phyloP scores from a whole-genome alignment of 1,139 yeast genomes.

The Entelexis sorbosivorans region DNA sequence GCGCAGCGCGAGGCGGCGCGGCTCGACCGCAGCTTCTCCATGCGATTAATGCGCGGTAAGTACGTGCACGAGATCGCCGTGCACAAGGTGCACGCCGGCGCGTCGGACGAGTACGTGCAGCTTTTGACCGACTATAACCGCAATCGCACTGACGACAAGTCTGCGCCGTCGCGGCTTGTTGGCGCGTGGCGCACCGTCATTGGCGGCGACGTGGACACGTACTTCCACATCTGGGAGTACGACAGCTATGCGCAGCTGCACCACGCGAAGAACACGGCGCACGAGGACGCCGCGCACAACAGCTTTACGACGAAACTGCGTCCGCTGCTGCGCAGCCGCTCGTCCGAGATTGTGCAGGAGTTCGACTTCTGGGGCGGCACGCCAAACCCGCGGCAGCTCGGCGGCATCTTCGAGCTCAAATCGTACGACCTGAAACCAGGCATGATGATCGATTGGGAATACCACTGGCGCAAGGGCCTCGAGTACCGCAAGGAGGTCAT shows the following conservation, averaged over 20 bases:
- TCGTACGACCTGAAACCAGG: conserved; percentile 35
- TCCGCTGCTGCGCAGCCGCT: conserved; percentile 30
- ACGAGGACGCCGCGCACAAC: conserved; percentile 28
- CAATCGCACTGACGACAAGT: conserved; percentile 28
- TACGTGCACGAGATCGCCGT: conserved; percentile 35
- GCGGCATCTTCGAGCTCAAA: conserved; percentile 37
- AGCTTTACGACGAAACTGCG: conserved; percentile 29
- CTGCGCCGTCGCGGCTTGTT: conserved; percentile 32
- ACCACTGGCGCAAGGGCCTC: conserved; percentile 35
- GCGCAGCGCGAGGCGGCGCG: conserved; percentile 31
- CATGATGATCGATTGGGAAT: conserved; percentile 35
- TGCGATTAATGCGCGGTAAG: conserved; percentile 34
- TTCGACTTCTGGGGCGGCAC: conserved; percentile 40
- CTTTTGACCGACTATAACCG: conserved; percentile 30
- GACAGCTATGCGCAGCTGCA: conserved; percentile 37
- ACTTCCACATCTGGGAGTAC: conserved; percentile 37
- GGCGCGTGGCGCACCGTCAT: conserved; percentile 37
- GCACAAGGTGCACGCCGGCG: conserved; percentile 33
- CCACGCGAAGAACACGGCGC: conserved; percentile 31
- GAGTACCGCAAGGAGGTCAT: conserved; percentile 37
- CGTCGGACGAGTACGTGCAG: conserved; percentile 32
- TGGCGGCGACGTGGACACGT: conserved; percentile 33
- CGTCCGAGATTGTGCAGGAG: conserved; percentile 33
- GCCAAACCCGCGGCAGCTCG: conserved; percentile 34
- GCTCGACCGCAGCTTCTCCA: conserved; percentile 32